Conservation (phyloP, 208 protist genomes). For the Polymyxa betae region DNA sequence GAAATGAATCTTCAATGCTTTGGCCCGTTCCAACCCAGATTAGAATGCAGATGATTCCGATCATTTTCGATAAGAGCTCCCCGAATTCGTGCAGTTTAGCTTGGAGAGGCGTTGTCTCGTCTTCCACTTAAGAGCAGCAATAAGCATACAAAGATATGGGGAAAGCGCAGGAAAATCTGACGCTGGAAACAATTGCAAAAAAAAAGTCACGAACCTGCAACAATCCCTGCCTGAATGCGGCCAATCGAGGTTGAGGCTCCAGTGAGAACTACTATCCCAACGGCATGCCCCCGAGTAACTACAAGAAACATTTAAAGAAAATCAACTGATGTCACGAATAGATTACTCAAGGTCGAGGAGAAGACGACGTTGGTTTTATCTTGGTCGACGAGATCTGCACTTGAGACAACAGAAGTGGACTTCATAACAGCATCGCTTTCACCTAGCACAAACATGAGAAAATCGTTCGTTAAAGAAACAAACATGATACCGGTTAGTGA, state of each 20-base stretch:
- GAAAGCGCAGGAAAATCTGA: background rate
- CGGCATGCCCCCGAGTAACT: constrained; percentile 84
- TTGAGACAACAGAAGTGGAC: constrained; percentile 59
- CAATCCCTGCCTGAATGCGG: background rate
- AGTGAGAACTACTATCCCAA: constrained; percentile 87
- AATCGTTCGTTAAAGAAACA: constrained; percentile 71
- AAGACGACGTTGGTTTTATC: constrained; percentile 81
- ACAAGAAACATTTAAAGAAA: constrained; percentile 67
- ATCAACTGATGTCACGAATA: background rate
- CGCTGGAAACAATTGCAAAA: background rate
- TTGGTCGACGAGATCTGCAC: constrained; percentile 52
- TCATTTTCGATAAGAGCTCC: constrained; percentile 83
- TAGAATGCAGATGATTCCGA: constrained; percentile 69
- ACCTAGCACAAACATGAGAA: background rate
- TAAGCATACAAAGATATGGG: background rate
- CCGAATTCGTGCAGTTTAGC: constrained; percentile 93
- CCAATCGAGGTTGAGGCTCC: constrained; percentile 69
- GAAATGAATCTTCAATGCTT: background rate
- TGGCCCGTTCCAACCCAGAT: constrained; percentile 72
- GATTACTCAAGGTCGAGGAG: constrained; percentile 66
- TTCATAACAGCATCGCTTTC: constrained; percentile 62
- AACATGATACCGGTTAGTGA: constrained; percentile 80
- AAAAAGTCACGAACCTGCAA: background rate
- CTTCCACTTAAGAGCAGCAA: background rate
- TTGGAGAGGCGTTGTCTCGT: constrained; percentile 80